Evolutionary conservation across 139 green algal species (phyloP), one percentile per base, ranked within the genome.

Genomic region (Chlorella sp.): DNA sequence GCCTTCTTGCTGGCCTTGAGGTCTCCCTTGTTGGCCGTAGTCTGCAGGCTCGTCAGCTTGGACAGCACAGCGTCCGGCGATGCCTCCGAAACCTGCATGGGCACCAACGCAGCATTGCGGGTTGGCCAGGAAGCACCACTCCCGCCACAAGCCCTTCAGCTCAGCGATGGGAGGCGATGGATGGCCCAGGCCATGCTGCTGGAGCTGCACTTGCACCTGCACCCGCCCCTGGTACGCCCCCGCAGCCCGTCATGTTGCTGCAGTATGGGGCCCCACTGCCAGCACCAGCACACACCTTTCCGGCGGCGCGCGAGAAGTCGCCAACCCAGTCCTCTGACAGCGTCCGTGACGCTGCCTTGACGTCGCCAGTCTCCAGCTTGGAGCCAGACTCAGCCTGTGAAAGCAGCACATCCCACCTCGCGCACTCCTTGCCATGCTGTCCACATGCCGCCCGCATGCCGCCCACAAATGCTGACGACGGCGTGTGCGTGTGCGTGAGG

Each of bases 251-350:
- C n/a, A n/a, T n/a, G n/a, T n/a, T n/a, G n/a, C n/a, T n/a, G n/a
- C n/a, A n/a, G n/a, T n/a, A n/a, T n/a, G n/a, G n/a, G n/a, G n/a
- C n/a, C n/a, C n/a, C n/a, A n/a, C n/a, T n/a, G n/a, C n/a, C n/a
- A n/a, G n/a, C n/a, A n/a, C n/a, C n/a, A n/a, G 23, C 26, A 1
- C 69, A 36, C 1, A 82, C 31, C 31, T 69, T 69, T 3, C 27
- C 49, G 3, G 74, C 72, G 17, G 71, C 74, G 3, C 42, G 60
- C n/a, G 50, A n/a, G 49, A 91, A 82, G 2, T 87, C 80, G 1
- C 26, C 29, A 30, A 87, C 76, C 87, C 87, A 92, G 67, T 10
- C 27, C 42, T 76, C 85, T 3, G 76, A 80, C 30, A 89, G 69
- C 17, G 83, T 80, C 29, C 68, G 50, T 14, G 84, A 81, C 0